A percentile compares a stretch with the other conserved stretches of the same genome.
phyloP scores from a whole-genome alignment of 352 stramenopile genomes.

The Globisporangium emineosum region DNA sequence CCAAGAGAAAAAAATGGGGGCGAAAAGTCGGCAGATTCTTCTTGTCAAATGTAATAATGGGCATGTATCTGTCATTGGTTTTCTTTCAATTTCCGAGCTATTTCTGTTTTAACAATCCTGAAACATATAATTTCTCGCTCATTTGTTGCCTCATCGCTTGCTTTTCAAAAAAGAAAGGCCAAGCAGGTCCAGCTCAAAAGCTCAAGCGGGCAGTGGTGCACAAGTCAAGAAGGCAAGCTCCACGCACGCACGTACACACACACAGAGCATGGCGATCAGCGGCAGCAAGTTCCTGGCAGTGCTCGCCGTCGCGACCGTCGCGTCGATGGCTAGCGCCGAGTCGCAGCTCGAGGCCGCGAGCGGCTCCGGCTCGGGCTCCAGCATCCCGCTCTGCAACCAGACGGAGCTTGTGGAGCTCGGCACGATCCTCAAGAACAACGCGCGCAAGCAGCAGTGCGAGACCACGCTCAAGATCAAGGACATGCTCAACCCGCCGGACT shows the following conservation, averaged over 20 bases:
- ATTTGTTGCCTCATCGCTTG: too few relatives aligned
- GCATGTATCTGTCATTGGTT: not conserved
- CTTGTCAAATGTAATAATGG: not conserved
- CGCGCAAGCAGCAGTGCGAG: slow-evolving; percentile 56
- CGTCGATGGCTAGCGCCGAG: slow-evolving; percentile 13
- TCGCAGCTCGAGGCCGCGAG: slow-evolving; percentile 17
- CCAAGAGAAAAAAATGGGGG: too few relatives aligned
- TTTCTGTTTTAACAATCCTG: not conserved
- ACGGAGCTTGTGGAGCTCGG: slow-evolving; percentile 36
- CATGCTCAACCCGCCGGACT: slow-evolving; percentile 32
- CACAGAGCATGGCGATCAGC: slow-evolving; percentile 8
- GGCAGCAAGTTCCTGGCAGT: slow-evolving; percentile 21
- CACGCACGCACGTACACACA: not conserved
- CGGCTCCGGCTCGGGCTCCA: slow-evolving; percentile 32
- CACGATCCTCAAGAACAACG: slow-evolving; percentile 40
- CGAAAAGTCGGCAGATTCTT: not conserved
- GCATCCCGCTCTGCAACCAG: slow-evolving; percentile 41
- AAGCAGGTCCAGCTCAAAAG: not conserved
- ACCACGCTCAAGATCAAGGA: slow-evolving; percentile 40
- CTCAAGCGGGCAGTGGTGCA: not conserved
- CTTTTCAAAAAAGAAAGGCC: not conserved
- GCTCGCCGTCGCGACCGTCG: slow-evolving; percentile 13
- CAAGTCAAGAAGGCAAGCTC: not conserved
- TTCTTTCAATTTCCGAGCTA: not conserved
- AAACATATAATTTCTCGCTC: too few relatives aligned